These are phyloP conservation scores for Botryotinia globosa DNA, from an alignment of 2,329 filamentous ascomycete genomes.

Conservation along the genomic window DNA sequence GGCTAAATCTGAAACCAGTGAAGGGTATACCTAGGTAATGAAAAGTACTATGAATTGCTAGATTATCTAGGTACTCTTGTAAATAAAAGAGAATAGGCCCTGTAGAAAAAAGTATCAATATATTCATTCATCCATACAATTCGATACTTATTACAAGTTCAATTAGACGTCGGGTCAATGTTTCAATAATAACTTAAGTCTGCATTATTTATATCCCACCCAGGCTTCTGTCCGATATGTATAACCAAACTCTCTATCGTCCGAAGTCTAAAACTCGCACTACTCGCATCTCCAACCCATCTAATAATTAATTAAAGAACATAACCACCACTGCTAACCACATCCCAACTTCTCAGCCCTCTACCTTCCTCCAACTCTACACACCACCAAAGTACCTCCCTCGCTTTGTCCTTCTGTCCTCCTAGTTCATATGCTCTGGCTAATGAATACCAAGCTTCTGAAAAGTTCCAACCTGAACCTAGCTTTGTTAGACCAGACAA, in stretches of 20 bases:
- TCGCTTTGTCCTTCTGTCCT: slow-evolving; percentile 81
- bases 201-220: background rate
- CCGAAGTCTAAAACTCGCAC: background rate
- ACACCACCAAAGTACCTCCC: slow-evolving; percentile 95
- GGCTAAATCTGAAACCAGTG: background rate
- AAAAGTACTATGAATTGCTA: background rate
- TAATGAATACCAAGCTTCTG: slow-evolving; percentile 89
- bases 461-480: slow-evolving; percentile 83
- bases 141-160: background rate
- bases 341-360: slow-evolving; percentile 78
- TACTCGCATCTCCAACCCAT: background rate
- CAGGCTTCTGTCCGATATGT: background rate
- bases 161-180: background rate
- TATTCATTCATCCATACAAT: background rate
- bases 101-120: background rate
- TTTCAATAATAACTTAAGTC: background rate
- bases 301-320: slow-evolving; percentile 10
- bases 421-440: slow-evolving; percentile 85
- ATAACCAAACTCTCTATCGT: background rate
- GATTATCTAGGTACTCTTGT: background rate
- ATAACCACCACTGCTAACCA: slow-evolving; percentile 57
- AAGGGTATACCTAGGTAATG: background rate
- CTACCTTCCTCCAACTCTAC: slow-evolving; percentile 87
- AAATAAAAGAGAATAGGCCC: background rate
- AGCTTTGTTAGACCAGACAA: slow-evolving; percentile 80